Percentiles rank a stretch among this genome's conserved stretches.
phyloP scores from a whole-genome alignment of 139 green algal species.

The Medakamo hakoo region DNA sequence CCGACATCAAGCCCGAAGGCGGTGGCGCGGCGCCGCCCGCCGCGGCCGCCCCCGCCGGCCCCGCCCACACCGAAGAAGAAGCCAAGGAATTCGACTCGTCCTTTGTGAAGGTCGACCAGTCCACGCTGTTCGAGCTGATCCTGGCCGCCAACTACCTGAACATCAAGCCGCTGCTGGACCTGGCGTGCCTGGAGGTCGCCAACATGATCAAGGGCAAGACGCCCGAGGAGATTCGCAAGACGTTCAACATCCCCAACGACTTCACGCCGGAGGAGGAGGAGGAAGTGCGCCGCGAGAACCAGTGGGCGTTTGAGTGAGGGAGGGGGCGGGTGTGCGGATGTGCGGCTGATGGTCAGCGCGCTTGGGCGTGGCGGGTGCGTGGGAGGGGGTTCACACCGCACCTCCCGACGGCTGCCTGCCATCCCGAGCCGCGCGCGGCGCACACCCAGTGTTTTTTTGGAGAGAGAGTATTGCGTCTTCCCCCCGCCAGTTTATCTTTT shows the following conservation, averaged over 20 bases:
- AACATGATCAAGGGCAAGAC: constrained; percentile 96
- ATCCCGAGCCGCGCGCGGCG: too few species aligned
- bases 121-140: constrained; percentile 96
- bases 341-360: background rate
- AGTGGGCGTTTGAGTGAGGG: constrained; percentile 35
- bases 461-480: background rate
- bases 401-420: too few species aligned
- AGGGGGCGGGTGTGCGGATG: background rate
- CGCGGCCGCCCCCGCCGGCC: too few species aligned
- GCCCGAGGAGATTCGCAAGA: constrained; percentile 89
- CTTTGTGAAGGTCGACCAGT: constrained; percentile 96
- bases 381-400: too few species aligned
- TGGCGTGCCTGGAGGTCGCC: constrained; percentile 93
- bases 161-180: constrained; percentile 95
- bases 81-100: constrained; percentile 83
- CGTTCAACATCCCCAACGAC: constrained; percentile 97
- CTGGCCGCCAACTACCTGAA: constrained; percentile 99
- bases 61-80: constrained; percentile 67
- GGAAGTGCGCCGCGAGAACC: constrained; percentile 60
- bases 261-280: constrained; percentile 84
- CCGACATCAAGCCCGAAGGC: background rate
- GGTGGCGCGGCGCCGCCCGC: constrained; percentile 3
- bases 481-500: background rate
- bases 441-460: too few species aligned
- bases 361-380: too few species aligned